Base-by-base conservation (phyloP, 1,284 basidiomycete species). In the Tilletiopsis washingtonensis region DNA sequence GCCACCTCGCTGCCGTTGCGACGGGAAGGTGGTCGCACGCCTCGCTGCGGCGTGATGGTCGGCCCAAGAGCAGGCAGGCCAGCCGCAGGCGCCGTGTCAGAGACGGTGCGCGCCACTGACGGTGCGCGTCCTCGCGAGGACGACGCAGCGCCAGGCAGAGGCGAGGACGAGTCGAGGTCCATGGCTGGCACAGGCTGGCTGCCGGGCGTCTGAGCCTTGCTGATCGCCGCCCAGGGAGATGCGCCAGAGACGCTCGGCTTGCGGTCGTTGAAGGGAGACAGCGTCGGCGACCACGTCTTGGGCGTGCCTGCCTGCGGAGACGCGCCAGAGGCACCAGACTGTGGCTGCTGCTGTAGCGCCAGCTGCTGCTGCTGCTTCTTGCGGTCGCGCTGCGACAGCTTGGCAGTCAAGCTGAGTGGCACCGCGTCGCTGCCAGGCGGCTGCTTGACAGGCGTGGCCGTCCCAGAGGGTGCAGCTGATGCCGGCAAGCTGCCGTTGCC, bases 321-420 rank as follows among this genome's bases (percentile, higher is more conserved):
- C 7, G 27, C 27, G 7, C 27, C 27, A 29, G 36, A 37, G 36
- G 36, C n/a, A 15, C 21, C 21, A 7, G 43, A 6, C 26, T 11
- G 17, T 23, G 23, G 36, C 24, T 26, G 45, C 36, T 38, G 56
- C 53, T 6, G 58, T 27, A 46, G 53, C 45, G 47, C 45, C 37
- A 59, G 56, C 48, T 40, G 38, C 43, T 49, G 56, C 47, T 60
- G 59, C 45, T 58, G 64, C 26, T 60, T 62, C 54, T 69, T 68
- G 17, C 69, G 53, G 39, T 69, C 67, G 40, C 67, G 66, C 42
- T 71, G 68, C 27, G 66, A 67, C n/a, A 69, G 47, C 23, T 64
- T 56, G 4, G 57, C 45, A 26, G 58, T 51, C 24, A 68, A 46
- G 38, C 24, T 58, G 39, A 62, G 36, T 14, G 56, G 38, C 40